Conservation (phyloP, 2,329 filamentous ascomycete species). For the Hypoxylon sp. region DNA sequence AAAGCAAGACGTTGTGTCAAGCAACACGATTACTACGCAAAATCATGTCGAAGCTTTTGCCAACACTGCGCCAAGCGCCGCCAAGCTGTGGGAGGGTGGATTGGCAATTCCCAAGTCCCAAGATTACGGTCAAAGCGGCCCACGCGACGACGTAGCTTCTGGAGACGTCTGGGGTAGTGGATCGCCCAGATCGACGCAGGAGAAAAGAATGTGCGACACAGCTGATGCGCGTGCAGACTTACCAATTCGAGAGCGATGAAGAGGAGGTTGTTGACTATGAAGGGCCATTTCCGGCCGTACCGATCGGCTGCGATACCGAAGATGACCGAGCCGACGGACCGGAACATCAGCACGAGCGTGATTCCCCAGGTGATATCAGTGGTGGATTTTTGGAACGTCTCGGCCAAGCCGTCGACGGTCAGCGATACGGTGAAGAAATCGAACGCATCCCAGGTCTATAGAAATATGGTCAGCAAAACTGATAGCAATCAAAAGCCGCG, state of each 20-base stretch:
- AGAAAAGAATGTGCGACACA: conserved; percentile 2
- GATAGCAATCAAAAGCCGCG: background rate
- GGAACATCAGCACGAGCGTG: conserved; percentile 68
- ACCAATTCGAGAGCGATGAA: conserved; percentile 77
- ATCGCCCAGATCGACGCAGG: conserved; percentile 11
- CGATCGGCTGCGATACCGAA: conserved; percentile 65
- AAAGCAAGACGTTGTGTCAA: background rate
- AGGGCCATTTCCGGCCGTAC: conserved; percentile 73
- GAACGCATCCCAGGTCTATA: conserved; percentile 68
- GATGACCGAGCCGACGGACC: conserved; percentile 61
- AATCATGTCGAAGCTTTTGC: conserved; percentile 40
- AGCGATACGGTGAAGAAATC: conserved; percentile 73
- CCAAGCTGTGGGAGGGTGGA: conserved; percentile 33
- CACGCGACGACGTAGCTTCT: conserved; percentile 26
- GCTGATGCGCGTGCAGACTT: conserved; percentile 39
- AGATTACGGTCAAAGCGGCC: conserved; percentile 13
- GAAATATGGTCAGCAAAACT: conserved; percentile 16
- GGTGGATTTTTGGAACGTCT: conserved; percentile 60
- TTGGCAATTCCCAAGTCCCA: conserved; percentile 23
- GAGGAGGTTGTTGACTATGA: conserved; percentile 77
- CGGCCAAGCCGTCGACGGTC: conserved; percentile 61
- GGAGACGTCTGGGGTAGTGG: conserved; percentile 7
- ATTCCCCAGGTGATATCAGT: conserved; percentile 71
- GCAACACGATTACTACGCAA: conserved; percentile 1
- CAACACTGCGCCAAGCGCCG: conserved; percentile 43